Conservation (phyloP, 192 early-diverging fungal genomes). For the Coemansia reversa region DNA sequence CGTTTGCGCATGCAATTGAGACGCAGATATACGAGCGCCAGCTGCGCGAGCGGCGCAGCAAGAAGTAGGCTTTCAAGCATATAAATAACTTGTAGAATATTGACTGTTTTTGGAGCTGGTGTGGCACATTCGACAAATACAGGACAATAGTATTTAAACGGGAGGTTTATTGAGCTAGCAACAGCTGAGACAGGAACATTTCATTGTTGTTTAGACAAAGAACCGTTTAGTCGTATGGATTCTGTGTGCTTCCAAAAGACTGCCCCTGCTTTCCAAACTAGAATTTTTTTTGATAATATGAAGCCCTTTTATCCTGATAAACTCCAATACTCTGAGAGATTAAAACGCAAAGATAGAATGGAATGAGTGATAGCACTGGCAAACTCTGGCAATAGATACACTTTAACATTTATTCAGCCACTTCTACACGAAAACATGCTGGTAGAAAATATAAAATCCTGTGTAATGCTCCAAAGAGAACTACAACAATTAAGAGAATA, state of each 20-base stretch:
- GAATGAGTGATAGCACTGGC: neutral
- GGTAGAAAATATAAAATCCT: neutral
- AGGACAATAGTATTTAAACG: neutral
- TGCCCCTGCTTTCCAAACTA: neutral
- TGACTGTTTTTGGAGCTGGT: neutral
- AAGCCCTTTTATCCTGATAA: neutral
- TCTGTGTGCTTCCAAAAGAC: neutral
- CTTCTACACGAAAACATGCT: neutral
- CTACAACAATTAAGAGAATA: conserved; percentile 5
- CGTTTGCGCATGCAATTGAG: conserved; percentile 47
- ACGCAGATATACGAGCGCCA: conserved; percentile 51
- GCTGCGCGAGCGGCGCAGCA: conserved; percentile 15
- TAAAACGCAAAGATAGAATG: neutral
- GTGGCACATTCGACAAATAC: neutral
- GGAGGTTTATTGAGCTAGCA: neutral
- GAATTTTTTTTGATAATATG: neutral
- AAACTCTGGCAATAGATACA: neutral
- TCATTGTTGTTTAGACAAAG: neutral
- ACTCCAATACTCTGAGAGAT: neutral
- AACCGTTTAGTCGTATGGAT: neutral
- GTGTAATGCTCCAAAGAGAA: neutral
- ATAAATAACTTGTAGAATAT: neutral
- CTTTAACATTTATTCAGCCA: neutral
- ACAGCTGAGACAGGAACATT: neutral
- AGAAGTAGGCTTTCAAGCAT: neutral